A percentile compares a stretch with the other conserved stretches of the same genome.
phyloP scores from a whole-genome alignment of 2,329 filamentous ascomycete genomes.

The Capronia epimyces region DNA sequence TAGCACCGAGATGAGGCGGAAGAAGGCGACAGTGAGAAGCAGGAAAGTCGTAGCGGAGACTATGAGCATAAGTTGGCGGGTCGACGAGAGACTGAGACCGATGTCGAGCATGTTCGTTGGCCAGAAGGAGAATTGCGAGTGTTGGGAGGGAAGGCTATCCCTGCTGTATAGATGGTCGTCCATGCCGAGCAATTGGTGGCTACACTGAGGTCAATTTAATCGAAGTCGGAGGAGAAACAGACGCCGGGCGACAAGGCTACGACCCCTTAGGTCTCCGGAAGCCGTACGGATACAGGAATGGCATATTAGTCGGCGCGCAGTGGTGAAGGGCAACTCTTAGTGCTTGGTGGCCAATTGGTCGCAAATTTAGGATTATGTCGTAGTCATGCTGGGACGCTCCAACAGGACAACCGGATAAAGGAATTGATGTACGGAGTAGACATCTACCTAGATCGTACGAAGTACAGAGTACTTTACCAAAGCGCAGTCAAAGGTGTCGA shows the following conservation, averaged over 20 bases:
- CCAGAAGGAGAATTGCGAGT: slow-evolving; percentile 1
- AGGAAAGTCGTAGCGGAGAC: slow-evolving; percentile 7
- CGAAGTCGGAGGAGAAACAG: neutral
- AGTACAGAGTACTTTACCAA: too few relatives aligned
- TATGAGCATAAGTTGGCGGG: slow-evolving; percentile 8
- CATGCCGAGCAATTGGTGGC: neutral
- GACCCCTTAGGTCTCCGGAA: neutral
- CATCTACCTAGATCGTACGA: too few relatives aligned
- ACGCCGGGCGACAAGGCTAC: neutral
- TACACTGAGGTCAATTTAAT: neutral
- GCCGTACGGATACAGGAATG: neutral
- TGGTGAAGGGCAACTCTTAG: too few relatives aligned
- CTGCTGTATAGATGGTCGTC: neutral
- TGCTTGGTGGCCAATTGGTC: too few relatives aligned
- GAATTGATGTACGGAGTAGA: too few relatives aligned
- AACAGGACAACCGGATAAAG: too few relatives aligned
- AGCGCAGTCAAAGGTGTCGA: neutral
- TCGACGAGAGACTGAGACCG: slow-evolving; percentile 5
- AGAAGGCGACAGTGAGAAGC: slow-evolving; percentile 18
- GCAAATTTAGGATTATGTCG: too few relatives aligned
- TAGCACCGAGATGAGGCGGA: slow-evolving; percentile 19
- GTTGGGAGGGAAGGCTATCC: neutral
- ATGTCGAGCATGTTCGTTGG: slow-evolving; percentile 1
- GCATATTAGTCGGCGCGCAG: neutral
- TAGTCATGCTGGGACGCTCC: too few relatives aligned